phyloP scores from a whole-genome alignment of 1,284 basidiomycete species.

The Xerocomus amazonicus region DNA sequence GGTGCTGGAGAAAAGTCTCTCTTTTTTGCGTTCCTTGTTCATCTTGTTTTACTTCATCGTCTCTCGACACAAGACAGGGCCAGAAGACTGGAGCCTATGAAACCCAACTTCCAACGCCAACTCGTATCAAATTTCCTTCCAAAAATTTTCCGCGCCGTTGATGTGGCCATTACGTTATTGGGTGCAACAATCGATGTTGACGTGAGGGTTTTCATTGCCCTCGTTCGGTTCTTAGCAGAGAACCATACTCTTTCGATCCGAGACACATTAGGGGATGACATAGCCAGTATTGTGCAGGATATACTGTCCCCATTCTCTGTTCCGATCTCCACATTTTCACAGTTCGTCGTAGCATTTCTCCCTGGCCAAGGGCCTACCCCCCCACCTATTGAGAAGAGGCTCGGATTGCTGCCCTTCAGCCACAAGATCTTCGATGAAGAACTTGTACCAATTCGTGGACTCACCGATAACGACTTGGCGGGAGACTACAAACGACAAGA shows the following conservation, averaged over 20 bases:
- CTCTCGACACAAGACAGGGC: slow-evolving; percentile 46
- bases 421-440: slow-evolving; percentile 49
- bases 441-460: slow-evolving; percentile 38
- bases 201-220: slow-evolving; percentile 46
- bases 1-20: slow-evolving; percentile 19
- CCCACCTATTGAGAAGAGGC: slow-evolving; percentile 1
- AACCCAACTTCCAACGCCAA: slow-evolving; percentile 26
- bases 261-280: slow-evolving; percentile 33
- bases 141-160: slow-evolving; percentile 30
- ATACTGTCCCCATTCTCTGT: slow-evolving; percentile 29
- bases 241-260: slow-evolving; percentile 20
- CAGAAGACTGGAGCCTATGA: slow-evolving; percentile 30
- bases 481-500: slow-evolving; percentile 1
- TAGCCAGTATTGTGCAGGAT: slow-evolving; percentile 21
- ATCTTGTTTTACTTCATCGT: slow-evolving; percentile 41
- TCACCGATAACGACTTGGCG: slow-evolving; percentile 15
- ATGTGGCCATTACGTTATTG: slow-evolving; percentile 23
- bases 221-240: slow-evolving; percentile 36
- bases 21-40: slow-evolving; percentile 39
- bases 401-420: slow-evolving; percentile 47
- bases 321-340: slow-evolving; percentile 24
- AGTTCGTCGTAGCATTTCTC: slow-evolving; percentile 22
- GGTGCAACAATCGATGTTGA: slow-evolving; percentile 43
- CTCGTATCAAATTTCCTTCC: slow-evolving; percentile 41
- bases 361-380: slow-evolving; percentile 3